phyloP scores from a whole-genome alignment of 331 rosid species.

The Quercus phellos region DNA sequence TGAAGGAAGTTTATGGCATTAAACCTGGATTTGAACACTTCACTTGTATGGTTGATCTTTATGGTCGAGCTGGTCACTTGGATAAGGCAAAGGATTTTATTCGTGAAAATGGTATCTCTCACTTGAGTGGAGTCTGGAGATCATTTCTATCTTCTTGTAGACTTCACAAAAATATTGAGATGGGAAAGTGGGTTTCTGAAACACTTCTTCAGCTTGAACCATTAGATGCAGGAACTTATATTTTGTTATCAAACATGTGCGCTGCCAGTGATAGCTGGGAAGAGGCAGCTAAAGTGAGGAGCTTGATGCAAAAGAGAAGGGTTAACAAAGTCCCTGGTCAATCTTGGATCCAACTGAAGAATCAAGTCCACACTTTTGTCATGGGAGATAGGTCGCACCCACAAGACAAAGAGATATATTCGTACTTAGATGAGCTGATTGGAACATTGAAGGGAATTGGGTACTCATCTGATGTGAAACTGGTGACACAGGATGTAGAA shows the following conservation, averaged over 20 bases:
- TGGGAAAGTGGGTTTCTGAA: constrained; percentile 72
- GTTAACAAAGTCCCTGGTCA: constrained; percentile 70
- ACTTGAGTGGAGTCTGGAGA: constrained; percentile 66
- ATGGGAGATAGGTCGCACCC: constrained; percentile 60
- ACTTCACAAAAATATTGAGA: constrained; percentile 56
- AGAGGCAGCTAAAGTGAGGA: constrained; percentile 68
- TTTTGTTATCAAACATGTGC: constrained; percentile 64
- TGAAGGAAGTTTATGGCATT: constrained; percentile 59
- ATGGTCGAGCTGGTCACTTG: constrained; percentile 75
- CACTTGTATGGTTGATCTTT: constrained; percentile 88
- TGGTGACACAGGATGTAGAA: constrained; percentile 72
- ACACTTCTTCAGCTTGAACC: constrained; percentile 56
- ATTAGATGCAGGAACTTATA: constrained; percentile 58
- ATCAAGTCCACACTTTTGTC: constrained; percentile 58
- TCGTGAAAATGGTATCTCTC: constrained; percentile 49
- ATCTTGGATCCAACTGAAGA: constrained; percentile 76
- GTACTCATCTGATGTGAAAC: constrained; percentile 43
- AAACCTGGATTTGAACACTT: constrained; percentile 62
- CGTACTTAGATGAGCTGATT: constrained; percentile 46
- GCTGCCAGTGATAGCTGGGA: constrained; percentile 57
- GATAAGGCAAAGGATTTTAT: constrained; percentile 59
- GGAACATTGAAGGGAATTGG: constrained; percentile 76
- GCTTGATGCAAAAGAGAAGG: constrained; percentile 63
- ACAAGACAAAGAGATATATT: constrained; percentile 43
- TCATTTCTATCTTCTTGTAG: constrained; percentile 71